A percentile compares a stretch with the other conserved stretches of the same genome.
phyloP scores from a whole-genome alignment of 106 monocot species.

The Posidonia australis region DNA sequence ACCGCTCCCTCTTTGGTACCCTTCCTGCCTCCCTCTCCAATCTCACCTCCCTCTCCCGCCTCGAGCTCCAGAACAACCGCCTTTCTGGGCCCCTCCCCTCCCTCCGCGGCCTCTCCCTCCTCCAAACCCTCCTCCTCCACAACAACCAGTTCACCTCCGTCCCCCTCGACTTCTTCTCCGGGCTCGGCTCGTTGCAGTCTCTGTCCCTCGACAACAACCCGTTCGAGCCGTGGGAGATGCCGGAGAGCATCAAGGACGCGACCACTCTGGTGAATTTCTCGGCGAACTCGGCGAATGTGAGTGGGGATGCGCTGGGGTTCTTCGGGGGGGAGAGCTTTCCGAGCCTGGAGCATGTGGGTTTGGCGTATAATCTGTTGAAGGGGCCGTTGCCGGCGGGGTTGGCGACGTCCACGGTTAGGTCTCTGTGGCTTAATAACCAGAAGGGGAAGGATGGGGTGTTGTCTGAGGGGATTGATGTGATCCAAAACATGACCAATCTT shows the following conservation, averaged over 20 bases:
- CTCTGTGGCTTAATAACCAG: conserved; percentile 40
- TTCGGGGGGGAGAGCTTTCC: conserved; percentile 26
- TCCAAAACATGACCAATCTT: conserved; percentile 35
- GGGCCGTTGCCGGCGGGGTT: conserved; percentile 32
- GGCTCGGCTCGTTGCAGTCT: conserved; percentile 31
- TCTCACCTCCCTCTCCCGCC: conserved; percentile 41
- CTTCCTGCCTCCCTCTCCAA: conserved; percentile 23
- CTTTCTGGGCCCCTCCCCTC: conserved; percentile 39
- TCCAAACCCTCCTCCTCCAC: conserved; percentile 48
- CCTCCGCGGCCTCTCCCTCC: conserved; percentile 24
- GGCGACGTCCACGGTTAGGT: conserved; percentile 10
- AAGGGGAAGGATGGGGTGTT: background rate
- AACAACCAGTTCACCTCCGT: conserved; percentile 43
- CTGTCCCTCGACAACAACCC: conserved; percentile 54
- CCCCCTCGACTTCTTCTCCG: conserved; percentile 44
- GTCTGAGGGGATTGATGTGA: conserved; percentile 24
- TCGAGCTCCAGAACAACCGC: conserved; percentile 40
- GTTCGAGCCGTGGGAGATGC: conserved; percentile 38
- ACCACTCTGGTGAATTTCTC: conserved; percentile 46
- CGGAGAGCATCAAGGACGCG: conserved; percentile 19
- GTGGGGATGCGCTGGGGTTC: conserved; percentile 26
- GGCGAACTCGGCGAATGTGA: conserved; percentile 40
- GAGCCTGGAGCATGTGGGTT: conserved; percentile 15
- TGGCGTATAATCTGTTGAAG: conserved; percentile 25
- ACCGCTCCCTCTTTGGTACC: conserved; percentile 23